Evolutionary conservation across 768 basidiomycete species (phyloP).

Genomic region (Mycena albidolilacea): DNA sequence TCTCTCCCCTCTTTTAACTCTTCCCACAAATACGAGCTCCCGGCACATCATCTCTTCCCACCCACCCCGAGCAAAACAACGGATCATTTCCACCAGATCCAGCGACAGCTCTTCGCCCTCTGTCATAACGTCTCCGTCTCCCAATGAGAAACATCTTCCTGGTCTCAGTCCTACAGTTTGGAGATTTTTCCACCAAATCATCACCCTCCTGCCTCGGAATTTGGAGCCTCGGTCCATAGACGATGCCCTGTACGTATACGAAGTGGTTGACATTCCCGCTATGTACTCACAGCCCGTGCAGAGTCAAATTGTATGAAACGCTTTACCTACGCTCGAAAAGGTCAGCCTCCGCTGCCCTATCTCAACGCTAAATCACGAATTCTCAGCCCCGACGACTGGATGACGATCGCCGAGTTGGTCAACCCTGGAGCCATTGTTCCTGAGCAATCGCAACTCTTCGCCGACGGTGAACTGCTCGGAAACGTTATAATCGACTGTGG

Average conservation of each 20-base stretch:
- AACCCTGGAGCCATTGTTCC: constrained; percentile 25
- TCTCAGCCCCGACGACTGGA: neutral
- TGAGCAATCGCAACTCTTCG: neutral
- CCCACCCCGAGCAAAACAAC: neutral
- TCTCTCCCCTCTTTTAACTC: neutral
- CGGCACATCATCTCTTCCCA: constrained; percentile 11
- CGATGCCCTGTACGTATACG: constrained; percentile 16
- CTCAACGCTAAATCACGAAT: neutral
- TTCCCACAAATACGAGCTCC: constrained; percentile 24
- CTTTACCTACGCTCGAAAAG: neutral
- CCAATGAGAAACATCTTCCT: neutral
- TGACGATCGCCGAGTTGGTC: constrained; percentile 9
- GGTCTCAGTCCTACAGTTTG: neutral
- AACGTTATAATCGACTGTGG: neutral
- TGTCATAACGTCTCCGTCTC: constrained; percentile 12
- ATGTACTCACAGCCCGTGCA: neutral
- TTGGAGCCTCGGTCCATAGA: neutral
- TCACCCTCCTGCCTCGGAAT: constrained; percentile 2
- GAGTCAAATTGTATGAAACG: constrained; percentile 1
- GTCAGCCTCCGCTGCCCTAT: neutral
- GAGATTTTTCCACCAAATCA: constrained; percentile 20
- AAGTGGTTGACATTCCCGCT: neutral
- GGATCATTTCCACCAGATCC: constrained; percentile 8
- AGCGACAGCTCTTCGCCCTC: constrained; percentile 14
- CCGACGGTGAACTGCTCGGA: neutral